Evolutionary conservation across 352 stramenopile species (phyloP).

Genomic region (Pythium volutum): DNA sequence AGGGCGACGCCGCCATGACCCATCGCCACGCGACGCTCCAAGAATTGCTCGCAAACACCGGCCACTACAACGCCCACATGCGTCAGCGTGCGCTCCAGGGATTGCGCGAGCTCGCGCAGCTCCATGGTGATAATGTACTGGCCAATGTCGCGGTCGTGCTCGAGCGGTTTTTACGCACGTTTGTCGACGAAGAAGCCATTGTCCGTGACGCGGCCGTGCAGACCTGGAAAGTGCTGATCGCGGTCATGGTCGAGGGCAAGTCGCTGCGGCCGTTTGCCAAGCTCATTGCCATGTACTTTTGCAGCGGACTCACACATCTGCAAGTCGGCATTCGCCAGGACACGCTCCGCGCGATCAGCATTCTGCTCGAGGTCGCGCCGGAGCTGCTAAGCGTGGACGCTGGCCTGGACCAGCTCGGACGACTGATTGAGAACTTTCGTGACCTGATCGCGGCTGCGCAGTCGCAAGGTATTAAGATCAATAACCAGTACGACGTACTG

Average conservation of each 20-base stretch:
- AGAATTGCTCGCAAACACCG: constrained; percentile 61
- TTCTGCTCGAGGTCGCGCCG: constrained; percentile 54
- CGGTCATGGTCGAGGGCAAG: constrained; percentile 46
- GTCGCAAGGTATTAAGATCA: constrained; percentile 71
- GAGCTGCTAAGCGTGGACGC: constrained; percentile 55
- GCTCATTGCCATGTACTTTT: constrained; percentile 76
- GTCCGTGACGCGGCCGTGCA: constrained; percentile 68
- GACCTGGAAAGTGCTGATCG: constrained; percentile 66
- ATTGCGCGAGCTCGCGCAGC: constrained; percentile 54
- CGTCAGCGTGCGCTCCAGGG: constrained; percentile 67
- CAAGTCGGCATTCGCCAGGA: constrained; percentile 75
- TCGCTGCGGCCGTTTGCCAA: constrained; percentile 64
- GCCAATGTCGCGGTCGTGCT: constrained; percentile 71
- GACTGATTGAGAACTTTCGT: constrained; percentile 77
- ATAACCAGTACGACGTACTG: constrained; percentile 74
- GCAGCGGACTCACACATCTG: constrained; percentile 75
- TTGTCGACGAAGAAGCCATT: constrained; percentile 77
- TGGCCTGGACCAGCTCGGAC: constrained; percentile 49
- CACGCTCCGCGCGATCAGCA: constrained; percentile 63
- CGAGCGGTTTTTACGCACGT: constrained; percentile 70
- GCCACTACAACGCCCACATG: constrained; percentile 82
- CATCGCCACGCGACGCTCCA: constrained; percentile 63
- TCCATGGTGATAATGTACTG: constrained; percentile 52
- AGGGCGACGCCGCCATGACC: constrained; percentile 53
- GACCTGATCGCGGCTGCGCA: constrained; percentile 63